phyloP scores from a whole-genome alignment of 2,329 filamentous ascomycete species.

The Ophiostoma sp. region DNA sequence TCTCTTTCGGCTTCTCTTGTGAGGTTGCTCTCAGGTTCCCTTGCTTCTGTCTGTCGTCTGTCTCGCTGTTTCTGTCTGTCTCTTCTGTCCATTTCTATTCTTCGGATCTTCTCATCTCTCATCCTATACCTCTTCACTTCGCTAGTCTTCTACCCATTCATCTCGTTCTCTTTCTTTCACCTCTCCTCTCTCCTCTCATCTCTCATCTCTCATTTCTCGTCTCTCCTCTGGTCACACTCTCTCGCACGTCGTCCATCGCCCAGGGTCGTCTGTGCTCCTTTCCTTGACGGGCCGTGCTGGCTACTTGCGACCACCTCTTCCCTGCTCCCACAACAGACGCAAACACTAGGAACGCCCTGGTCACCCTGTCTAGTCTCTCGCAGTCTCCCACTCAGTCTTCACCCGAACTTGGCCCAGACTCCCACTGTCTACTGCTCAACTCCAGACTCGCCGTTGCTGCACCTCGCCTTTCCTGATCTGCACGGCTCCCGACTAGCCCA shows the following conservation, averaged over 20 bases:
- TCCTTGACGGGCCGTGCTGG: neutral
- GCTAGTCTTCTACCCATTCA: no score
- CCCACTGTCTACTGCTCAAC: no score
- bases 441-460: neutral
- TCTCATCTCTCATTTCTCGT: no score
- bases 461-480: constrained; percentile 15
- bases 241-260: neutral
- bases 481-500: constrained; percentile 17
- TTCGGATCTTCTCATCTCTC: no score
- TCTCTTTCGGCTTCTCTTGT: neutral
- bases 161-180: no score
- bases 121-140: no score
- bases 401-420: no score
- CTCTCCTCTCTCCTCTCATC: neutral
- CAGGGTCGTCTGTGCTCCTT: neutral
- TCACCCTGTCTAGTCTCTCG: neutral
- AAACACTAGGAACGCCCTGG: neutral
- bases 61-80: no score
- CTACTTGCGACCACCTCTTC: neutral
- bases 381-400: neutral
- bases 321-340: neutral
- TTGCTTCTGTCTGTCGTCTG: no score
- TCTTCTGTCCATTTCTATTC: no score
- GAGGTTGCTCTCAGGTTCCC: no score
- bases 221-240: neutral